Evolutionary conservation across 83 land plant genomes (phyloP).

Genomic region (Picea abies): DNA sequence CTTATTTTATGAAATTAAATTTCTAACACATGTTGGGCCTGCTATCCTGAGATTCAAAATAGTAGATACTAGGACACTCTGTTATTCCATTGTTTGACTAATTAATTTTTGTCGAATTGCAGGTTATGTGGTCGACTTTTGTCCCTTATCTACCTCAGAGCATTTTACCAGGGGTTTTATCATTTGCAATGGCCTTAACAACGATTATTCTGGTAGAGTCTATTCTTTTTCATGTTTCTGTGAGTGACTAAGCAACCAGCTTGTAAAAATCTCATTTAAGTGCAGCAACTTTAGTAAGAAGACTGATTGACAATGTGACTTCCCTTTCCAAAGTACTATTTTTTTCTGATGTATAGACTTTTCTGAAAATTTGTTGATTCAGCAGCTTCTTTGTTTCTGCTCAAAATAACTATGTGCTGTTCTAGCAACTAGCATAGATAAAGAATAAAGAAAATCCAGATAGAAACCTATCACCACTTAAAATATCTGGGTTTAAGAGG

Average conservation of each 20-base stretch:
- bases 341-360: neutral
- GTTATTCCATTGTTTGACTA: neutral
- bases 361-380: neutral
- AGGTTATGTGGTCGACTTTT: conserved; percentile 99
- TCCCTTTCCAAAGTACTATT: neutral
- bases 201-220: conserved; percentile 69
- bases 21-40: neutral
- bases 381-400: neutral
- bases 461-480: no score
- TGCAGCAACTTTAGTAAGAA: neutral
- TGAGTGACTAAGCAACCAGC: neutral
- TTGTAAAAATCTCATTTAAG: neutral
- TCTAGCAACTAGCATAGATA: neutral
- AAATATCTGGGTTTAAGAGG: no score
- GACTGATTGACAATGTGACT: neutral
- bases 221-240: neutral
- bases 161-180: conserved; percentile 65
- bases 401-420: neutral
- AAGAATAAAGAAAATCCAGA: no score
- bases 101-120: conserved; percentile 12
- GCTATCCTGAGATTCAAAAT: neutral
- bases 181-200: conserved; percentile 44
- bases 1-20: neutral
- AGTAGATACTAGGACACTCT: neutral
- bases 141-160: conserved; percentile 79